Conservation (phyloP, 106 monocot genomes). For the Chionographis japonica region DNA sequence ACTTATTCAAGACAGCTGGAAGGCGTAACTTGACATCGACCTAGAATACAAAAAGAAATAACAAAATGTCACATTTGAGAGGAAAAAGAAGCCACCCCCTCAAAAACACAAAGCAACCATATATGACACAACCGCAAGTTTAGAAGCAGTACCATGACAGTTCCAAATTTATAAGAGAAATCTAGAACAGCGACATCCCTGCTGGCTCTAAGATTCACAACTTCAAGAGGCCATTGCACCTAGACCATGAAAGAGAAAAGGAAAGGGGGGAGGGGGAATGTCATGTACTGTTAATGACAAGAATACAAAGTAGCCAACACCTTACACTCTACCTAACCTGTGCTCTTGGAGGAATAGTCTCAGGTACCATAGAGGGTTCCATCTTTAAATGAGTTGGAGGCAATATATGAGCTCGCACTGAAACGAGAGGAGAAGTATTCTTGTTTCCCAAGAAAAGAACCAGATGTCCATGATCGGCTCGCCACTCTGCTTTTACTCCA, state of each 20-base stretch:
- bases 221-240: slow-evolving; percentile 97
- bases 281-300: neutral
- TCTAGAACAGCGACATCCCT: slow-evolving; percentile 93
- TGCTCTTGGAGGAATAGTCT: slow-evolving; percentile 98
- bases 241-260: slow-evolving; percentile 14
- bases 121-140: neutral
- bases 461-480: slow-evolving; percentile 78
- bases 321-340: slow-evolving; percentile 41
- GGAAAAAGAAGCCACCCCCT: neutral
- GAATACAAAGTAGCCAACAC: neutral
- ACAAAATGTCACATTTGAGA: neutral
- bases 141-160: slow-evolving; percentile 34
- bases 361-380: slow-evolving; percentile 80
- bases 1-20: slow-evolving; percentile 85
- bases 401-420: slow-evolving; percentile 68
- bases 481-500: slow-evolving; percentile 93
- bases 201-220: slow-evolving; percentile 84
- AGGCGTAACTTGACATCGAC: slow-evolving; percentile 78
- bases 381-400: slow-evolving; percentile 83
- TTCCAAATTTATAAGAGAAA: slow-evolving; percentile 82
- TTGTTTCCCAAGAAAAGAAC: slow-evolving; percentile 98
- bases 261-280: neutral
- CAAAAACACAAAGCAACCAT: neutral
- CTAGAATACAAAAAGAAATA: slow-evolving; percentile 27
- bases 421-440: slow-evolving; percentile 72